These are phyloP conservation scores for Cicer pinnatifidum DNA, from an alignment of 306 rosid species.

Conservation along the genomic window DNA sequence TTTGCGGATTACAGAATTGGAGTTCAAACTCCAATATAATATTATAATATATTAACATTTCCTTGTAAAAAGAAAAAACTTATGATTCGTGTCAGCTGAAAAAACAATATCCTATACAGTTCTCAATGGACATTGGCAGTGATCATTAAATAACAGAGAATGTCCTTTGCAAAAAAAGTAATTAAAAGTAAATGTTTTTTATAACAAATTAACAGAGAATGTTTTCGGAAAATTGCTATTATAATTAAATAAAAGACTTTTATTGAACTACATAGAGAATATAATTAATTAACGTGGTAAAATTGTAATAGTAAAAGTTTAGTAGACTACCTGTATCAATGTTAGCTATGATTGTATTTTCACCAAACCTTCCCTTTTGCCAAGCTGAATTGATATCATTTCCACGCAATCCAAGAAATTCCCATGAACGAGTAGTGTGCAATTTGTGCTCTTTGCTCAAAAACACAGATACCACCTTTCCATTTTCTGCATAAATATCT, in stretches of 20 bases:
- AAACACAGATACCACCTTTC: slow-evolving; percentile 66
- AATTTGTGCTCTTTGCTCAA: slow-evolving; percentile 56
- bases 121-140: too few relatives aligned
- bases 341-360: slow-evolving; percentile 49
- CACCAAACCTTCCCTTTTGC: slow-evolving; percentile 51
- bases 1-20: too few relatives aligned
- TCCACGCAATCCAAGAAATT: slow-evolving; percentile 57
- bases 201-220: neutral
- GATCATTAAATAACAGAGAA: slow-evolving; percentile 8
- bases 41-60: too few relatives aligned
- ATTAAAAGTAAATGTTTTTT: too few relatives aligned
- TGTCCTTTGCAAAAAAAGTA: too few relatives aligned
- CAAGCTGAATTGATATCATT: slow-evolving; percentile 48
- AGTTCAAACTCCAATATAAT: too few relatives aligned
- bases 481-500: slow-evolving; percentile 37
- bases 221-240: neutral
- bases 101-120: too few relatives aligned
- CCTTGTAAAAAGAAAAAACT: too few relatives aligned
- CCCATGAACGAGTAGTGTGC: slow-evolving; percentile 80
- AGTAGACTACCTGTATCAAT: slow-evolving; percentile 46
- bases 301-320: neutral
- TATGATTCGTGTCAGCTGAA: too few relatives aligned
- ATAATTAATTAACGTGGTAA: neutral
- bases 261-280: neutral
- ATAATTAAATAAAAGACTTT: neutral